Conservation (phyloP, 805 yeast species). For the Starmerella sp. region DNA sequence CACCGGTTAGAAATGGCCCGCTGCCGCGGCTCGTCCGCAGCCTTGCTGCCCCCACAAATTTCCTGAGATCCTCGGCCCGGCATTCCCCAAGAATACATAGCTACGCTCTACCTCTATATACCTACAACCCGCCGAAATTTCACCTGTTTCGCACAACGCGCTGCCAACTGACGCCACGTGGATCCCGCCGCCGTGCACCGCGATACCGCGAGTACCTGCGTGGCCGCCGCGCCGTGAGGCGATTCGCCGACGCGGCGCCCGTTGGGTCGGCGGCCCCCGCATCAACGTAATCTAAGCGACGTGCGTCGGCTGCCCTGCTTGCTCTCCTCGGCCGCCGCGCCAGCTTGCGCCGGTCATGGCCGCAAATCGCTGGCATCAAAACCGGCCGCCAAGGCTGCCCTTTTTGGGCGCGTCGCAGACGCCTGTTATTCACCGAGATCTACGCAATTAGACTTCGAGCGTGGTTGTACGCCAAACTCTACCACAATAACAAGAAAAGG, state of each 20-base stretch:
- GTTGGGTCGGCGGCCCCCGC: no score
- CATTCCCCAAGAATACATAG: neutral
- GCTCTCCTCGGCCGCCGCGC: no score
- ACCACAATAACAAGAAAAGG: neutral
- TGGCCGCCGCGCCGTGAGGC: neutral
- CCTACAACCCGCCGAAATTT: neutral
- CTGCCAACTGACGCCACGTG: slow-evolving; percentile 1
- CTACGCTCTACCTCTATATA: neutral
- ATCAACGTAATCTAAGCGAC: no score
- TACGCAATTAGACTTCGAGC: no score
- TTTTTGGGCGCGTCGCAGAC: no score
- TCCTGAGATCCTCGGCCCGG: neutral
- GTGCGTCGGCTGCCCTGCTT: no score
- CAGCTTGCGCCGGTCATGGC: no score
- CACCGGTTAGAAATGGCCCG: neutral
- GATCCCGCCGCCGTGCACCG: neutral
- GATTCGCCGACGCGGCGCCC: no score
- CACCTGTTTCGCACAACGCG: neutral
- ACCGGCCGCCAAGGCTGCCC: no score
- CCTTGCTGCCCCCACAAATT: neutral
- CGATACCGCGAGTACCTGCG: neutral
- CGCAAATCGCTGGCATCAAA: no score
- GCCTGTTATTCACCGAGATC: no score
- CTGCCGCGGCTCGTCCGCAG: neutral
- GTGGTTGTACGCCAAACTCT: neutral